Conservation (phyloP, 805 yeast species). For the Yarrowia divulgata region DNA sequence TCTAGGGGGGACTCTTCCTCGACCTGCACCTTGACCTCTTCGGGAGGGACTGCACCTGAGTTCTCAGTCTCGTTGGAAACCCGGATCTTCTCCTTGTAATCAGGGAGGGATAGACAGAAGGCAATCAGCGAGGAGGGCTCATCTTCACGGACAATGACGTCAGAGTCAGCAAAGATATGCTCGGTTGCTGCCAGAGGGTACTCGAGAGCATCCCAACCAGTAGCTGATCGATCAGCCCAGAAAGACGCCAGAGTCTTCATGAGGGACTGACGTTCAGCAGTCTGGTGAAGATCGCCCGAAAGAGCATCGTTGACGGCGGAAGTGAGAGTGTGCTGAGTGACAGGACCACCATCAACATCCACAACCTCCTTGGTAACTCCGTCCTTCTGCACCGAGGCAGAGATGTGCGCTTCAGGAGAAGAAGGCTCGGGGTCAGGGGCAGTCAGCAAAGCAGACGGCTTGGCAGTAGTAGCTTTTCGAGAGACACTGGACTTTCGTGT, state of each 20-base stretch:
- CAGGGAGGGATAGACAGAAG: conserved; percentile 85
- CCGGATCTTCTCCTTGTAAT: conserved; percentile 71
- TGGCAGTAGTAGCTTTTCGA: neutral
- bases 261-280: conserved; percentile 74
- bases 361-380: conserved; percentile 34
- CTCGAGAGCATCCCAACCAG: conserved; percentile 89
- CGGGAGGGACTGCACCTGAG: conserved; percentile 18
- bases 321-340: conserved; percentile 21
- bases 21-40: conserved; percentile 9
- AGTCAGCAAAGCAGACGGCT: conserved; percentile 9
- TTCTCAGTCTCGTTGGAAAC: conserved; percentile 48
- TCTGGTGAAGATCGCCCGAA: conserved; percentile 25
- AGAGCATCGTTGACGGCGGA: conserved; percentile 32
- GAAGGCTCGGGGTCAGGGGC: conserved; percentile 37
- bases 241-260: conserved; percentile 85
- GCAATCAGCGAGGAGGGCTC: conserved; percentile 96
- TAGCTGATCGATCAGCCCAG: conserved; percentile 97
- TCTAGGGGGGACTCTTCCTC: conserved; percentile 55
- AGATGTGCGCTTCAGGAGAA: conserved; percentile 32
- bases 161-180: conserved; percentile 92
- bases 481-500: neutral
- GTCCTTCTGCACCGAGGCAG: conserved; percentile 18
- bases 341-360: conserved; percentile 15
- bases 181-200: conserved; percentile 83
- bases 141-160: conserved; percentile 92